These are phyloP conservation scores for Candida palmyrensis DNA, from an alignment of 805 yeast species.

Conservation along the genomic window DNA sequence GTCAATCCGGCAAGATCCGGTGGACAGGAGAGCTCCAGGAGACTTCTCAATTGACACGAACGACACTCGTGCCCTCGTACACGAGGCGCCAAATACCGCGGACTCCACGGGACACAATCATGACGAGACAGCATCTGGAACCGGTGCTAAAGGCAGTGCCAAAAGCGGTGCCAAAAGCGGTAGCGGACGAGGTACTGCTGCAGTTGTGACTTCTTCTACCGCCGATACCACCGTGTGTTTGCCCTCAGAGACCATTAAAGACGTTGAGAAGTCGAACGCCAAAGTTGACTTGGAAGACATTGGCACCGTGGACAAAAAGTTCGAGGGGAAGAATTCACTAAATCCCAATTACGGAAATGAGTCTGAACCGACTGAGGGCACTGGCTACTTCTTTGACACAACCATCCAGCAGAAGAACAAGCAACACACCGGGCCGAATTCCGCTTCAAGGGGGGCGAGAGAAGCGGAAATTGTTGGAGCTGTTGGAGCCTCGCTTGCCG, in stretches of 20 bases:
- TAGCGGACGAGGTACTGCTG: no score
- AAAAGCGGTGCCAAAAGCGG: no score
- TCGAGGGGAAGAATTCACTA: conserved; percentile 14
- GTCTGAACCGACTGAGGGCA: conserved; percentile 22
- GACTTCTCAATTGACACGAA: conserved; percentile 29
- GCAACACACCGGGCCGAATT: neutral
- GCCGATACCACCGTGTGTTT: conserved; percentile 2
- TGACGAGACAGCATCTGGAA: conserved; percentile 3
- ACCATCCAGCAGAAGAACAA: conserved; percentile 4
- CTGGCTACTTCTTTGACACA: conserved; percentile 30
- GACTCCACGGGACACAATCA: no score
- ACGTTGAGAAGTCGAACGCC: neutral
- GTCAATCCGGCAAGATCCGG: conserved; percentile 20
- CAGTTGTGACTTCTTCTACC: conserved; percentile 1
- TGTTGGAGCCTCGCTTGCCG: neutral
- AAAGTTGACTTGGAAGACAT: neutral
- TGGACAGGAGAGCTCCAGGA: conserved; percentile 23
- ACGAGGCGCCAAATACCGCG: no score
- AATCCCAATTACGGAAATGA: conserved; percentile 25
- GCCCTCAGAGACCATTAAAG: neutral
- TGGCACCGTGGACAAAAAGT: neutral
- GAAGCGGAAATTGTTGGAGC: neutral
- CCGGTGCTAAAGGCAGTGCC: conserved; percentile 3
- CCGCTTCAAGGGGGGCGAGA: neutral
- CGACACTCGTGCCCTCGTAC: no score